Percentiles rank a stretch among this genome's conserved stretches.
Conservation (phyloP, 768 basidiomycete genomes). For the Tulasnella sp. region DNA sequence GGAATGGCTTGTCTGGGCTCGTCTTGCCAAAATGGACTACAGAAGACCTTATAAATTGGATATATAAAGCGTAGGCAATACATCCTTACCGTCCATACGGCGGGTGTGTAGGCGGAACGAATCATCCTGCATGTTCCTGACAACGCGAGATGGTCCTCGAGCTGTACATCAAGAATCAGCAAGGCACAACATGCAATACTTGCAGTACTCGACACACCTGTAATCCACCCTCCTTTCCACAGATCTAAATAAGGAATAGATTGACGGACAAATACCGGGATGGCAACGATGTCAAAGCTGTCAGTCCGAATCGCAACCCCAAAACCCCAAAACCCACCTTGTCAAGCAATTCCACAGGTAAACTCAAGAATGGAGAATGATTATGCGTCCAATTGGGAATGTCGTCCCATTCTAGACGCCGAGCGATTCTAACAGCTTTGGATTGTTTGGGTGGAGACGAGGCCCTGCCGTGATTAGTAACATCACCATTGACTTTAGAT, state of each 20-base stretch:
- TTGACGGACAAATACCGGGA: too few species aligned
- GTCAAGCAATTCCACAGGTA: slow-evolving; percentile 8
- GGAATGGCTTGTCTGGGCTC: too few species aligned
- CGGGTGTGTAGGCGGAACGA: neutral
- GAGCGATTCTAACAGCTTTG: neutral
- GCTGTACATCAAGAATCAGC: neutral
- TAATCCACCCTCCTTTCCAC: neutral
- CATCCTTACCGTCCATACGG: neutral
- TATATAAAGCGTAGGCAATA: neutral
- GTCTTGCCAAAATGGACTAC: neutral
- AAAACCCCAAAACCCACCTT: neutral
- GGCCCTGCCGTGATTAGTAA: too few species aligned
- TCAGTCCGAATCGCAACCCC: neutral
- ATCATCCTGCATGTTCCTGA: neutral
- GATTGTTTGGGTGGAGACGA: neutral
- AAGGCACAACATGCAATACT: neutral
- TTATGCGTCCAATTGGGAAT: slow-evolving; percentile 5
- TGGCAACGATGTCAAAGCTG: too few species aligned
- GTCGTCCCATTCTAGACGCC: slow-evolving; percentile 1
- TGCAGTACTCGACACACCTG: neutral
- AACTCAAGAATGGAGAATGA: neutral
- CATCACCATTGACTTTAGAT: too few species aligned
- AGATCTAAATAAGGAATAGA: neutral
- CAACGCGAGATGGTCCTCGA: neutral
- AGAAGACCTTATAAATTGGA: neutral